Percentiles rank a stretch among this genome's conserved stretches.
Evolutionary conservation across 805 yeast genomes (phyloP).

Genomic region (Wickerhamomyces hampshirensis): DNA sequence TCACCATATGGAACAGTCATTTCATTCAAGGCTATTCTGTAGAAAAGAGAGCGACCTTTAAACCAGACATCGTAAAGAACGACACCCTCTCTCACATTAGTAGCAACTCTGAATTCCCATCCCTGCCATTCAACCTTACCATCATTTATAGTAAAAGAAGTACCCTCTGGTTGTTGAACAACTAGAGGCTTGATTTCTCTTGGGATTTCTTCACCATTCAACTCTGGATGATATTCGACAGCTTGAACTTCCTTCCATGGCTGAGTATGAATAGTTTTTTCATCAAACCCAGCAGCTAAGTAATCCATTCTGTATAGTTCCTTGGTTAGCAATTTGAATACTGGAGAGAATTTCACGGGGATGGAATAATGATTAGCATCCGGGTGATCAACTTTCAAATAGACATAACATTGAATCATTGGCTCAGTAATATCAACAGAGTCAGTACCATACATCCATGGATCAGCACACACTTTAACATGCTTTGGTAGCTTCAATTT

Average conservation of each 20-base stretch:
- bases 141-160: slow-evolving; percentile 58
- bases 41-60: slow-evolving; percentile 72
- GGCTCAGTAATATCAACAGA: slow-evolving; percentile 45
- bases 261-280: slow-evolving; percentile 43
- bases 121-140: slow-evolving; percentile 73
- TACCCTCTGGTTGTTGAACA: slow-evolving; percentile 74
- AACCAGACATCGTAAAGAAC: slow-evolving; percentile 68
- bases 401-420: slow-evolving; percentile 72
- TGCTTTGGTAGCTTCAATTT: slow-evolving; percentile 58
- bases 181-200: slow-evolving; percentile 68
- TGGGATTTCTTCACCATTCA: slow-evolving; percentile 43
- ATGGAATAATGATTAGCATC: slow-evolving; percentile 74
- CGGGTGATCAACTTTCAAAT: slow-evolving; percentile 60
- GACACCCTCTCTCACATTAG: slow-evolving; percentile 75
- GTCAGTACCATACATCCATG: slow-evolving; percentile 87
- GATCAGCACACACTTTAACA: slow-evolving; percentile 55
- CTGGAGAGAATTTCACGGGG: slow-evolving; percentile 72
- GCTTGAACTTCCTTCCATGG: slow-evolving; percentile 57
- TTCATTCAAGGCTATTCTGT: slow-evolving; percentile 70
- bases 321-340: slow-evolving; percentile 55
- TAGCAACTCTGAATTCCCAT: slow-evolving; percentile 71
- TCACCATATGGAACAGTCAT: slow-evolving; percentile 90
- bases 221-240: slow-evolving; percentile 72
- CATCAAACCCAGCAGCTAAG: slow-evolving; percentile 70
- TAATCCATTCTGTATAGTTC: slow-evolving; percentile 68